Evolutionary conservation across 2,329 filamentous ascomycete genomes (phyloP).

Genomic region (Bipolaris victoriae): DNA sequence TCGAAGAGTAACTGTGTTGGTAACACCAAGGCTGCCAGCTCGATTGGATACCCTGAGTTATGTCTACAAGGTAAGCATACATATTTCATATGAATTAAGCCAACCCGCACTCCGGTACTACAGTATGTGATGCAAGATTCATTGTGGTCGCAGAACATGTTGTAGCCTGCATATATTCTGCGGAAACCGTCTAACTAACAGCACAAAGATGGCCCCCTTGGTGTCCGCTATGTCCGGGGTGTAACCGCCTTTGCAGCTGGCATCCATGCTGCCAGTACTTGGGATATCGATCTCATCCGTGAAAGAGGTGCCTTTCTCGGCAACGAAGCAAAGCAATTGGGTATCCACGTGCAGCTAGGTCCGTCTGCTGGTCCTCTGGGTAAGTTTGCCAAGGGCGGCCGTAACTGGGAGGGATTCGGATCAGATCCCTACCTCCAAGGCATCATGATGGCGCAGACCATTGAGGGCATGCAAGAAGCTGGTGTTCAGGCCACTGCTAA

Average conservation of each 20-base stretch:
- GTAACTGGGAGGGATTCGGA: slow-evolving; percentile 59
- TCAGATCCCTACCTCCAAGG: slow-evolving; percentile 58
- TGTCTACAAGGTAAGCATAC: slow-evolving; percentile 49
- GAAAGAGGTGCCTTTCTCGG: slow-evolving; percentile 46
- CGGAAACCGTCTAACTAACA: slow-evolving; percentile 9
- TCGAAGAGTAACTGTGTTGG: slow-evolving; percentile 44
- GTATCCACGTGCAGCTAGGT: slow-evolving; percentile 52
- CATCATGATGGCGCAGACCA: slow-evolving; percentile 51
- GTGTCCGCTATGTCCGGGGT: slow-evolving; percentile 47
- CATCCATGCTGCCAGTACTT: slow-evolving; percentile 49
- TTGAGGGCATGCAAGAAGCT: slow-evolving; percentile 53
- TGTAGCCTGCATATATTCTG: not conserved
- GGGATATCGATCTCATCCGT: slow-evolving; percentile 44
- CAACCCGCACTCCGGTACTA: not conserved
- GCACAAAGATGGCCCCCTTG: slow-evolving; percentile 47
- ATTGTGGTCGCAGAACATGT: not conserved
- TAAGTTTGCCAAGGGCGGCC: slow-evolving; percentile 49
- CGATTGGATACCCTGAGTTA: slow-evolving; percentile 47
- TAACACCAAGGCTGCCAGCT: slow-evolving; percentile 43
- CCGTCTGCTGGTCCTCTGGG: slow-evolving; percentile 52
- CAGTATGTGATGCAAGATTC: not conserved
- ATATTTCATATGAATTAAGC: not conserved
- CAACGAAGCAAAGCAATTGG: slow-evolving; percentile 51
- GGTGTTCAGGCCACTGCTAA: slow-evolving; percentile 53
- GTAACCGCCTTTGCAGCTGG: slow-evolving; percentile 50